Evolutionary conservation across 192 early-diverging fungal genomes (phyloP), one percentile per base, ranked within the genome.

Genomic region (Coemansia sp.): DNA sequence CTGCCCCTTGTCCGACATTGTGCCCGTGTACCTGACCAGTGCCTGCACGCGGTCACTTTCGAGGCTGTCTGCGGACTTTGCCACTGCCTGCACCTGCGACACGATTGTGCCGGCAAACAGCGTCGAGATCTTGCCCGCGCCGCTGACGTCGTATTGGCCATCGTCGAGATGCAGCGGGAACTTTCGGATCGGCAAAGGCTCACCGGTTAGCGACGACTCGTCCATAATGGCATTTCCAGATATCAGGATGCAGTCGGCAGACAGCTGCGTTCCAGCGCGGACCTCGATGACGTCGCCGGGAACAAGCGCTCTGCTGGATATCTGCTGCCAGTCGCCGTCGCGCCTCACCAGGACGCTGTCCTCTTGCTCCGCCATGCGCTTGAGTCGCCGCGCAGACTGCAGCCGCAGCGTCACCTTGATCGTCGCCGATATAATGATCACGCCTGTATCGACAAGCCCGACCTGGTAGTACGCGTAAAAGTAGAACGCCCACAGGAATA

Each of bases 121-220:
- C 22, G 80, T 78, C 47, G 82, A 81, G 36, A 53, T 44, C 50
- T 85, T 85, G 37, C 67, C 52, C 12, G 75, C 64, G 4, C 57
- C 45, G n/a, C 42, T 23, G 3, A 28, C n/a, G 19, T 73, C 59
- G 39, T 76, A 79, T 0, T 52, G 17, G 4, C 43, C 39, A 41
- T 68, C 63, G 28, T 86, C 83, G 32, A 78, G 55, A 40, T 77
- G 77, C 20, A 85, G 59, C n/a, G 86, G 54, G 38, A 86, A 78
- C 66, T 90, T 90, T 44, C 83, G 78, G 18, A 90, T 78, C 1
- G 88, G 88, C 46, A 84, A 67, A 9, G 88, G 85, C 75, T 90
- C 88, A 33, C 83, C 87, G 2, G 88, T 90, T 38, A 90, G 64
- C 31, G 79, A 81, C 23, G 75, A 79, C 51, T 90, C 88, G 59